Conservation (phyloP, 768 basidiomycete genomes). For the Cubamyces lactineus region DNA sequence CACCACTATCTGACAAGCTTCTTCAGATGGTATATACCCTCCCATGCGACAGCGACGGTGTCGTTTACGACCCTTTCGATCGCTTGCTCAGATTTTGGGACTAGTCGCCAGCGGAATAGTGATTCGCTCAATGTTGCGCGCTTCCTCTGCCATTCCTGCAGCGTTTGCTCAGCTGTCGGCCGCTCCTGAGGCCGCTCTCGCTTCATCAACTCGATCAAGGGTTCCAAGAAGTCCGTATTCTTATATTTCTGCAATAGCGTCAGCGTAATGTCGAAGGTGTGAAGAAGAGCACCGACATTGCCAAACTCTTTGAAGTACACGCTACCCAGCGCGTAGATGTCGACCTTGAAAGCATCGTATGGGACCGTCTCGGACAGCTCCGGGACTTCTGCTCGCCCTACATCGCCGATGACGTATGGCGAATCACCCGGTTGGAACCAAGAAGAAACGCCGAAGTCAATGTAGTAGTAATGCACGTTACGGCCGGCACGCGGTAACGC, state of each 20-base stretch:
- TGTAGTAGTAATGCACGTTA: slow-evolving; percentile 37
- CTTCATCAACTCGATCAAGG: slow-evolving; percentile 21
- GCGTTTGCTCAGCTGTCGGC: slow-evolving; percentile 4
- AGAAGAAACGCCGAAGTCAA: slow-evolving; percentile 29
- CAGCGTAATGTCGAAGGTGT: background rate
- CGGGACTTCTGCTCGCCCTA: slow-evolving; percentile 31
- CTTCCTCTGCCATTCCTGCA: slow-evolving; percentile 2
- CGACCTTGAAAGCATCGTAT: slow-evolving; percentile 33
- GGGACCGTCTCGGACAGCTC: slow-evolving; percentile 28
- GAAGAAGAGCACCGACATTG: slow-evolving; percentile 7
- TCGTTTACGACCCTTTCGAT: slow-evolving; percentile 24
- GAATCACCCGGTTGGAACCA: slow-evolving; percentile 23
- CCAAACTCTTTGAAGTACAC: slow-evolving; percentile 27
- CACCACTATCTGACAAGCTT: background rate
- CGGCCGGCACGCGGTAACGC: slow-evolving; percentile 38
- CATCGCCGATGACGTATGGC: slow-evolving; percentile 19
- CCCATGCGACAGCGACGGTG: slow-evolving; percentile 23
- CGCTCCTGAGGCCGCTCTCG: slow-evolving; percentile 10
- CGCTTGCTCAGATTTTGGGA: slow-evolving; percentile 5
- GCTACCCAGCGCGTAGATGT: slow-evolving; percentile 33
- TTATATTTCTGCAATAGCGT: slow-evolving; percentile 15
- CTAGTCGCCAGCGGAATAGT: slow-evolving; percentile 21
- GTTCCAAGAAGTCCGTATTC: slow-evolving; percentile 11
- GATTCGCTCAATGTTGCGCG: background rate
- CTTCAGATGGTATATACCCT: slow-evolving; percentile 11